These are phyloP conservation scores for Juglanconis sp. DNA, from an alignment of 2,329 filamentous ascomycete genomes.

Conservation along the genomic window DNA sequence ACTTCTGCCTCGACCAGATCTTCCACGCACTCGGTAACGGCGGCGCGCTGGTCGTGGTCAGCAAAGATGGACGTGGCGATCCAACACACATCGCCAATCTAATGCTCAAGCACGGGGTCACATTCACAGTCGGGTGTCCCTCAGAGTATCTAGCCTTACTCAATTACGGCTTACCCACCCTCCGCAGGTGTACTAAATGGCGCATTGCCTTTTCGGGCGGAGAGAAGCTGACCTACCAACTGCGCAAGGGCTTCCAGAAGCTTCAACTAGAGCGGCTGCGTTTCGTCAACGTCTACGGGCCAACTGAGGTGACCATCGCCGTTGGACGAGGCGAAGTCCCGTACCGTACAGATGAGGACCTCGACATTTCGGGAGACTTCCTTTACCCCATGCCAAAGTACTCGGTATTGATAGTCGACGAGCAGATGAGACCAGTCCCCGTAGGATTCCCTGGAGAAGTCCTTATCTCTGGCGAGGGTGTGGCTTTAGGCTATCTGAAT, in stretches of 20 bases:
- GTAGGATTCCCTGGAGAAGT: conserved; percentile 37
- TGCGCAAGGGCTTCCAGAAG: neutral
- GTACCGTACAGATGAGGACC: neutral
- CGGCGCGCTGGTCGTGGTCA: conserved; percentile 28
- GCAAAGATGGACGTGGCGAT: conserved; percentile 27
- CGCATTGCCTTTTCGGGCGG: neutral
- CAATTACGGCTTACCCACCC: neutral
- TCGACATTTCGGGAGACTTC: neutral
- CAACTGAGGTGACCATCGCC: neutral
- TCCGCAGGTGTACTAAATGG: neutral
- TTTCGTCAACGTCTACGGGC: conserved; percentile 4
- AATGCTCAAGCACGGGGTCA: conserved; percentile 30
- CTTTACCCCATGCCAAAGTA: conserved; percentile 25
- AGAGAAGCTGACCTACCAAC: neutral
- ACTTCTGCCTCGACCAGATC: conserved; percentile 33
- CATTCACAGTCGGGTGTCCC: conserved; percentile 32
- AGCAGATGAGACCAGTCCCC: conserved; percentile 26
- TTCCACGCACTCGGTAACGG: conserved; percentile 27
- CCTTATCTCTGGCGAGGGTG: conserved; percentile 36
- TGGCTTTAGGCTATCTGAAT: conserved; percentile 37
- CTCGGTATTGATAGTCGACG: conserved; percentile 39
- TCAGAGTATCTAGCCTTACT: conserved; percentile 31
- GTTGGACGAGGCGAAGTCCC: neutral
- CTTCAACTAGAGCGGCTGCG: neutral
- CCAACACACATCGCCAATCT: conserved; percentile 28